Base-by-base conservation (phyloP, 192 early-diverging fungal species). In the Paraglomus occultum region DNA sequence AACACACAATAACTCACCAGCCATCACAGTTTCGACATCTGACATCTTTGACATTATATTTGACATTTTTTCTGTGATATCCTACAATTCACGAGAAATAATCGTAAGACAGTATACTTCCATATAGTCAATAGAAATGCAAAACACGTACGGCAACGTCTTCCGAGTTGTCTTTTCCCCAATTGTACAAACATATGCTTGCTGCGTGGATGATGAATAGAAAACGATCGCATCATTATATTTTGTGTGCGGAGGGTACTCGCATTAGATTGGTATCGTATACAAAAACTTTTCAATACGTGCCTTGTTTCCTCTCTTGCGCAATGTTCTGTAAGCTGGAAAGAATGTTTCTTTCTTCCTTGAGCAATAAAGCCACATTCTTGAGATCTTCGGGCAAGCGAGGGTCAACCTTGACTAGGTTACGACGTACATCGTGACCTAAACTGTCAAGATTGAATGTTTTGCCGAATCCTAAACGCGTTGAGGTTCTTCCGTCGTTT, bases 281-380 rank as follows among this genome's bases (percentile, higher is more conserved):
- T 11, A 57, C 10, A 57, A 55, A 23, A 20, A 20, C 20, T 57
- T 57, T 57, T 20, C 17, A 11, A 11, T 31, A 17, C 11, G 1
- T 57, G 59, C 67, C 67, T 70, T 46, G 54, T 49, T 22, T 70
- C 20, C 55, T 70, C 59, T 70, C 67, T 20, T n/a, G n/a, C 7
- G 67, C 42, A 47, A 39, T 57, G 59, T 70, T 59, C 42, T 70
- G 67, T 40, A 70, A 49, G 50, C 67, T 70, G 18, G 45, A 59
- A 7, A 70, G 40, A 38, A 70, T 15, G 42, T 70, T 70, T 59
- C 50, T 70, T 31, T 70, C 54, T 49, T 70, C 67, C 40, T 58
- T 70, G 8, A 70, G 18, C 5, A 46, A 45, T 8, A 70, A 47
- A 15, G 54, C 20, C 18, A 70, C 59, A 39, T 70, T 70, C 20